phyloP scores from a whole-genome alignment of 768 basidiomycete species.

The Kwoniella heveanensis region DNA sequence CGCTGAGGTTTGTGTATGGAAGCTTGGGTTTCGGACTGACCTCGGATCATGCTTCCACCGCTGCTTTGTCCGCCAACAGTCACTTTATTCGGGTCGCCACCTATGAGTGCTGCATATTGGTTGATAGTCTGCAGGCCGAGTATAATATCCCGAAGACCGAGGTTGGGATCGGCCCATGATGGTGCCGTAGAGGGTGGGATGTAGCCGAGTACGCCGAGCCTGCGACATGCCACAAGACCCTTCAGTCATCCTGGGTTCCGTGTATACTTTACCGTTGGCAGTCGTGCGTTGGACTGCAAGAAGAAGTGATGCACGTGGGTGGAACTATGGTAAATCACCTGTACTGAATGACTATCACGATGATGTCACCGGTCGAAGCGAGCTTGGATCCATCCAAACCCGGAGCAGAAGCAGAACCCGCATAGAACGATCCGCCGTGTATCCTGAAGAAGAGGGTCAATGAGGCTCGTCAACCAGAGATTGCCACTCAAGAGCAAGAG shows the following conservation, averaged over 20 bases:
- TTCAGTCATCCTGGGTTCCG: no score
- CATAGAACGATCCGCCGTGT: conserved; percentile 79
- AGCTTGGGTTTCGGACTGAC: no score
- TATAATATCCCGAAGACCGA: conserved; percentile 59
- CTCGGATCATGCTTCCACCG: conserved; percentile 74
- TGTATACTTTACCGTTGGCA: no score
- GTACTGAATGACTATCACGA: conserved; percentile 81
- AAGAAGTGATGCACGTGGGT: conserved; percentile 52
- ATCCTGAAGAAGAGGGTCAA: conserved; percentile 65
- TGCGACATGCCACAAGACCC: no score
- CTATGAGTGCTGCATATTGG: conserved; percentile 64
- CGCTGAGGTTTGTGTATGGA: no score
- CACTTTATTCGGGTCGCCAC: conserved; percentile 64
- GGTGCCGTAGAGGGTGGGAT: conserved; percentile 62
- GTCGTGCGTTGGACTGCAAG: no score
- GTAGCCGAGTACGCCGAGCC: conserved; percentile 64
- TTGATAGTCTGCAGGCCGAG: conserved; percentile 70
- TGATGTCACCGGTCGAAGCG: conserved; percentile 67
- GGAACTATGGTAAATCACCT: conserved; percentile 68
- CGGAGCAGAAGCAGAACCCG: conserved; percentile 70
- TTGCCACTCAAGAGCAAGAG: no score
- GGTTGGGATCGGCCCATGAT: conserved; percentile 60
- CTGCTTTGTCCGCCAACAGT: conserved; percentile 81
- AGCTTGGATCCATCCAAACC: conserved; percentile 78
- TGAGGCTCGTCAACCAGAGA: no score